Percentiles rank a stretch among this genome's conserved stretches.
phyloP scores from a whole-genome alignment of 2,329 filamentous ascomycete genomes.

The Trichoderma endophyticum region DNA sequence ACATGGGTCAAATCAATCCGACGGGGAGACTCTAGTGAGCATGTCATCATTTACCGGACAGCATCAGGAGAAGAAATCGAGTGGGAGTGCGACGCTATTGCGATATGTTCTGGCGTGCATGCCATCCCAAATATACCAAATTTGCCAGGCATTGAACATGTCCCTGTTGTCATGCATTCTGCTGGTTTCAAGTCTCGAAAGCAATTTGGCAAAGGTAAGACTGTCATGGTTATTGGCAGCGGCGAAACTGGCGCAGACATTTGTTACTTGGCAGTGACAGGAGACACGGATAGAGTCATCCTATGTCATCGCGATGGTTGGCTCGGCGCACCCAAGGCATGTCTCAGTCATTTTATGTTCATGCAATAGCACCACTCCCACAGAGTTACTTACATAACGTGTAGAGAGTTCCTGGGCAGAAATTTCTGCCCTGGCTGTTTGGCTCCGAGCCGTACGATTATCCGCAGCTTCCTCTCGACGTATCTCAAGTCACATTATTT shows the following conservation, averaged over 20 bases:
- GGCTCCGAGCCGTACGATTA: conserved; percentile 22
- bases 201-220: conserved; percentile 38
- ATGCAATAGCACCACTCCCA: background rate
- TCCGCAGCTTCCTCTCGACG: conserved; percentile 30
- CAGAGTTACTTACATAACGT: background rate
- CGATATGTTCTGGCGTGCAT: conserved; percentile 43
- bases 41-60: conserved; percentile 26
- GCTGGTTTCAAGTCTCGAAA: conserved; percentile 39
- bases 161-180: conserved; percentile 40
- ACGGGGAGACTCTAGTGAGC: conserved; percentile 22
- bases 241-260: conserved; percentile 45
- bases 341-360: background rate
- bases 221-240: conserved; percentile 40
- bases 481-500: conserved; percentile 39
- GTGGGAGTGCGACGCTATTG: conserved; percentile 43
- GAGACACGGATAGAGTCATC: conserved; percentile 37
- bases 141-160: conserved; percentile 36
- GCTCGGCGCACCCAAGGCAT: conserved; percentile 22
- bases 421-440: conserved; percentile 24
- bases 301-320: conserved; percentile 42
- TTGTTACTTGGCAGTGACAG: conserved; percentile 40
- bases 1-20: conserved; percentile 30
- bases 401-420: conserved; percentile 20
- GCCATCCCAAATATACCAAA: conserved; percentile 36
- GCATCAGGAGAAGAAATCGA: conserved; percentile 15